Evolutionary conservation across 2,329 filamentous ascomycete genomes (phyloP).

Genomic region (Penicillium olsonii): DNA sequence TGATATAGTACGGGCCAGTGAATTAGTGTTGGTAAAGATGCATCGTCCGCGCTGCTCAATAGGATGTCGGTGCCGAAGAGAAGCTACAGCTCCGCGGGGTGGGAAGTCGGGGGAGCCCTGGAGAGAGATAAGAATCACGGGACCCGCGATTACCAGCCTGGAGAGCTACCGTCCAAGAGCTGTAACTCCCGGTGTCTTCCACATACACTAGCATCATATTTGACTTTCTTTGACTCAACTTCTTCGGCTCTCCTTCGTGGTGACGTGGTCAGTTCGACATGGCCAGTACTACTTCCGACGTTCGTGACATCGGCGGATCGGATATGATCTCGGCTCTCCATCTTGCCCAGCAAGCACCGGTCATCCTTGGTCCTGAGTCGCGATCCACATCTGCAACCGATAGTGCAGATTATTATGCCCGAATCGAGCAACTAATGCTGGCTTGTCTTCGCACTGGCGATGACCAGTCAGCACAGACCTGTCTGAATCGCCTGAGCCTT

Average conservation of each 20-base stretch:
- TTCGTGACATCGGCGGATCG: slow-evolving; percentile 29
- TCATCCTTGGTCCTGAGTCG: slow-evolving; percentile 48
- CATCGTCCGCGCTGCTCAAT: neutral
- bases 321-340: slow-evolving; percentile 50
- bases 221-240: neutral
- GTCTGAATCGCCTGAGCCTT: slow-evolving; percentile 71
- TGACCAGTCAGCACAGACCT: slow-evolving; percentile 72
- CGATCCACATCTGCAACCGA: slow-evolving; percentile 60
- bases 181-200: too few species aligned
- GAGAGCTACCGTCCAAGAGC: too few species aligned
- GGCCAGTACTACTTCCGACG: slow-evolving; percentile 14
- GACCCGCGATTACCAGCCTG: slow-evolving; percentile 7
- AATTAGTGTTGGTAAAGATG: neutral
- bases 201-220: too few species aligned
- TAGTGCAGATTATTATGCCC: slow-evolving; percentile 77
- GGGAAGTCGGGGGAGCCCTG: slow-evolving; percentile 3
- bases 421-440: slow-evolving; percentile 83
- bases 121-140: slow-evolving; percentile 31
- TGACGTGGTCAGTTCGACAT: slow-evolving; percentile 2
- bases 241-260: neutral
- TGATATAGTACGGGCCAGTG: neutral
- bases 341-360: slow-evolving; percentile 45
- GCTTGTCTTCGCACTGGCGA: slow-evolving; percentile 83
- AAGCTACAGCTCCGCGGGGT: slow-evolving; percentile 11
- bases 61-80: neutral